Base-by-base conservation (phyloP, 2,329 filamentous ascomycete species). In the Clonostachys byssicola region DNA sequence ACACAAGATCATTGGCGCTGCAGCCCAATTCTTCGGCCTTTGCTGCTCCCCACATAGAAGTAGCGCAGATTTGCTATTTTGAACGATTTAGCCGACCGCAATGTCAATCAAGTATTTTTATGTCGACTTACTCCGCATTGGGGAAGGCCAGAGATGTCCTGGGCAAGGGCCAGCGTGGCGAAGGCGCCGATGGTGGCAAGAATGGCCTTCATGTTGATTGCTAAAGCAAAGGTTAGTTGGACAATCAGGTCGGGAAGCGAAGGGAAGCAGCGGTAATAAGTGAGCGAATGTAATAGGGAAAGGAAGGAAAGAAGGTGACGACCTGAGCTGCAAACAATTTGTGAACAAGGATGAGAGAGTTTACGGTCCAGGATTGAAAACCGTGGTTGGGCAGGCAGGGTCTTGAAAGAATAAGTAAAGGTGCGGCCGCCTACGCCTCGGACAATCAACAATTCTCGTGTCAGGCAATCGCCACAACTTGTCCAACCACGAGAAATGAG, bases 61-160 rank as follows among this genome's bases (percentile, higher is more conserved):
- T 61, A 52, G 72, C 65, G 54, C 78, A 82, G 39, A 56, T 64
- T 57, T 62, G 65, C 77, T 81, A 47, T n/a, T 12, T 12, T 16
- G n/a, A n/a, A 49, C 33, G 43, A 14, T 10, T 18, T 58, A 33
- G 60, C 52, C 12, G 30, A 42, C 45, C 40, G 34, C n/a, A 35
- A 41, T 36, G 18, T 23, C 17, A 43, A 36, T 8, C 14, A 13
- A 17, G 16, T 42, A n/a, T 23, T 34, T 8, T 10, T 9, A 12
- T 16, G n/a, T n/a, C 13, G 7, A 70, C 78, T 71, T 75, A 82
- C 79, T 62, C 71, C 77, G 56, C 79, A 83, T 16, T 59, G 48
- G 34, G 76, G 70, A 44, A 81, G 72, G 47, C 64, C 61, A 48
- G 61, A 46, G 42, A 65, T 45, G 51, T 66, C 58, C 59, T 77